These are phyloP conservation scores for Metarhizium brunneum DNA, from an alignment of 2,329 filamentous ascomycete genomes.

Conservation along the genomic window DNA sequence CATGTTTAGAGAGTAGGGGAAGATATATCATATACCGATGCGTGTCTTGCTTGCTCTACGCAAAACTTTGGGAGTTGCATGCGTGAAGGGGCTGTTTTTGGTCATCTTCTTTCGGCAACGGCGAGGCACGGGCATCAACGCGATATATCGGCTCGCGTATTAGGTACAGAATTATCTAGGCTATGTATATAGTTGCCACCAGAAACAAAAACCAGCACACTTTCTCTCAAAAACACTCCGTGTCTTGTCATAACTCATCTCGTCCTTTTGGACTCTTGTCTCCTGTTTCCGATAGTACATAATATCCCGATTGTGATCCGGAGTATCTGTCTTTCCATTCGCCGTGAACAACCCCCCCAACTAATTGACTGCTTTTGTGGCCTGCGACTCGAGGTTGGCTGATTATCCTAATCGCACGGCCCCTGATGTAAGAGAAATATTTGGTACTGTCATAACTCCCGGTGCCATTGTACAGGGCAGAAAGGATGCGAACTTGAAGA, in stretches of 20 bases:
- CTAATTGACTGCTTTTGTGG: too few species aligned
- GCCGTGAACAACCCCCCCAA: background rate
- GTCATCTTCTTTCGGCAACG: too few species aligned
- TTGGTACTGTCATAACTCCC: too few species aligned
- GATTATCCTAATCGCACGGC: too few species aligned
- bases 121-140: background rate
- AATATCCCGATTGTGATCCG: background rate
- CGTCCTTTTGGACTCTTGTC: background rate
- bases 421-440: too few species aligned
- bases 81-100: too few species aligned
- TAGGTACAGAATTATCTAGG: background rate
- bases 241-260: background rate
- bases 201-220: background rate
- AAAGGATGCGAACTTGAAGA: background rate
- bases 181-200: background rate
- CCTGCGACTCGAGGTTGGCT: too few species aligned
- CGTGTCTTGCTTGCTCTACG: too few species aligned
- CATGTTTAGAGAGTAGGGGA: slow-evolving; percentile 25
- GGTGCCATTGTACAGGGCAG: too few species aligned
- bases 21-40: too few species aligned
- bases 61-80: too few species aligned
- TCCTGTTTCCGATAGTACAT: background rate
- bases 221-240: background rate
- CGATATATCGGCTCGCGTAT: background rate
- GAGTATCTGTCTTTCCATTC: background rate